These are phyloP conservation scores for Harrya chromipes DNA, from an alignment of 768 basidiomycete species.

Conservation along the genomic window DNA sequence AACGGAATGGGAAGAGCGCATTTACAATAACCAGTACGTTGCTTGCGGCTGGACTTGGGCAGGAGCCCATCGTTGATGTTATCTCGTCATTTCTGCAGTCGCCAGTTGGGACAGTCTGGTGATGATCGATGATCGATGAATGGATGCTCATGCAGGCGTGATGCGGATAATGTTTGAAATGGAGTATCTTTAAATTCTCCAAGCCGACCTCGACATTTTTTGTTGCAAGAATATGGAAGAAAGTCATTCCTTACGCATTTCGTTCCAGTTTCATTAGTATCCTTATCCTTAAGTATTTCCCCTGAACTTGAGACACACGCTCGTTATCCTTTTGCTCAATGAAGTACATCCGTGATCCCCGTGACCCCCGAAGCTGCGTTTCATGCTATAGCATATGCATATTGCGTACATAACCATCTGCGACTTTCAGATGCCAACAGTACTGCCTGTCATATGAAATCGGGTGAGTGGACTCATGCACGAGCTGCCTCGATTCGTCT, in stretches of 20 bases:
- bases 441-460: constrained; percentile 6
- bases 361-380: background rate
- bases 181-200: background rate
- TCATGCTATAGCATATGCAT: constrained; percentile 29
- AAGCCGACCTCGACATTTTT: background rate
- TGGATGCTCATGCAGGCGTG: constrained; percentile 3
- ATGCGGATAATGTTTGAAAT: background rate
- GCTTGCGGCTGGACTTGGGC: background rate
- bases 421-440: constrained; percentile 15
- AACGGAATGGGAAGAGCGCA: constrained; percentile 25
- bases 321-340: constrained; percentile 6
- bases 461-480: constrained; percentile 36
- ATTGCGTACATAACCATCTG: constrained; percentile 28
- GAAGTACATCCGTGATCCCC: background rate
- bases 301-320: background rate
- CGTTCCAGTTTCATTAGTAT: background rate
- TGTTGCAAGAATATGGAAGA: background rate
- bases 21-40: constrained; percentile 30
- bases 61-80: background rate
- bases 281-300: constrained; percentile 7
- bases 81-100: constrained; percentile 5
- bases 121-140: too few species aligned
- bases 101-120: background rate
- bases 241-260: background rate
- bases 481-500: constrained; percentile 85